Base-by-base conservation (phyloP, 345 rosid genomes). In the Rubroshorea leprosula region DNA sequence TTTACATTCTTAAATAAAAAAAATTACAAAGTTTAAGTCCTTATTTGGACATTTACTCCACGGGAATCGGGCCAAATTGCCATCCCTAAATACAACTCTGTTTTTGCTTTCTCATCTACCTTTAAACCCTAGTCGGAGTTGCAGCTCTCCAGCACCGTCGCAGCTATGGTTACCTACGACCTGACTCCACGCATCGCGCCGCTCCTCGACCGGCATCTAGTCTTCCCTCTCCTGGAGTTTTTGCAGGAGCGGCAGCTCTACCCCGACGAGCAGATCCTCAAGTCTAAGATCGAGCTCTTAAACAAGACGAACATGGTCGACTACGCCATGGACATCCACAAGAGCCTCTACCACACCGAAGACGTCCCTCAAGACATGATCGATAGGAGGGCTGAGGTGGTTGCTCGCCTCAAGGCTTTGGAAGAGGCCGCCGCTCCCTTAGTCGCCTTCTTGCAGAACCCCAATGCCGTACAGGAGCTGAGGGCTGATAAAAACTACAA, bases 271-370 rank as follows among this genome's bases (percentile, higher is more conserved):
- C 88, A 85, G 84, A 93, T 93, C 75, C 80, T 89, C 45, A 89
- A 89, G 66, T 72, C 81, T 11, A 93, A 93, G 74, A 89, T 93
- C 63, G 86, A 85, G 63, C 89, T 90, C 24, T 58, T 93, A 70
- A 89, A 79, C 90, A 78, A 83, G 50, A 93, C 99, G 44, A 93
- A 93, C 76, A 93, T 93, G 97, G 96, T 89, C 25, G 99, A 93
- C 66, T 89, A 93, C 81, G 99, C 97, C 61, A 89, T 93, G 99
- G 99, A 93, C 72, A 93, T 93, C 55, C 90, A 89, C 76, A 93
- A 93, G 84, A 85, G 80, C 60, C 97, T 93, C 51, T 93, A 93
- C 76, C 92, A 72, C 76, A 83, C 94, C 5, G 99, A 85, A 19
- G 97, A 89, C 45, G 97, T 89, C 57, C 97, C 97, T 18, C 89